Conservation (phyloP, 2,329 filamentous ascomycete species). For the Septoria petroselini region DNA sequence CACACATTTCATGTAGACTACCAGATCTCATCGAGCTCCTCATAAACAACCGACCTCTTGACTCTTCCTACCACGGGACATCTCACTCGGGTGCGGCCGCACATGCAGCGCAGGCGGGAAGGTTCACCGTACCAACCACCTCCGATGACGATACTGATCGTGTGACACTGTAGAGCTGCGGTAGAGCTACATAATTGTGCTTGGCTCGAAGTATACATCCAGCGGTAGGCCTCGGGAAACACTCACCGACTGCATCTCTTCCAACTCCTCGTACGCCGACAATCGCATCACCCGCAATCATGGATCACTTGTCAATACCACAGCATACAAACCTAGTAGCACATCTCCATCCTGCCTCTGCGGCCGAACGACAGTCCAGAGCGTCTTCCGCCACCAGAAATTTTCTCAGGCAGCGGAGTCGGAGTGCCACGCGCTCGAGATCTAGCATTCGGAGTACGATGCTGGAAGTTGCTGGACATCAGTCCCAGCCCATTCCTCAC, state of each 20-base stretch:
- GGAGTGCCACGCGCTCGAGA: conserved; percentile 2
- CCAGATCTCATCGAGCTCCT: too few species aligned
- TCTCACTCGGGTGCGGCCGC: background rate
- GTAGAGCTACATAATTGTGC: background rate
- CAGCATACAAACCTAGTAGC: conserved; percentile 11
- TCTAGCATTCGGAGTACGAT: conserved; percentile 6
- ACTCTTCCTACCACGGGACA: too few species aligned
- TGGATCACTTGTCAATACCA: conserved; percentile 10
- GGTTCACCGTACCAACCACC: background rate
- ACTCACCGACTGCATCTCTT: background rate
- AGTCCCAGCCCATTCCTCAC: background rate
- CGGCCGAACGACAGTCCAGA: background rate
- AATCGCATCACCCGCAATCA: background rate
- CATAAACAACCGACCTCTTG: background rate
- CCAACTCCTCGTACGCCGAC: background rate
- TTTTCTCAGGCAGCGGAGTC: background rate
- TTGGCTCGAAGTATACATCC: conserved; percentile 11
- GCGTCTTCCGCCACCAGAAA: background rate
- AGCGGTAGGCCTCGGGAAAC: conserved; percentile 4
- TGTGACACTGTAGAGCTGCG: conserved; percentile 11
- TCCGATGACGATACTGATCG: conserved; percentile 8
- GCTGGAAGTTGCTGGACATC: conserved; percentile 7
- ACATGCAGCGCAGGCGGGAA: background rate
- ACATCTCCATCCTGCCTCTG: conserved; percentile 2
- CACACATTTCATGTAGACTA: too few species aligned